Evolutionary conservation across 2,329 filamentous ascomycete species (phyloP).

Genomic region (Aspergillus sp.): DNA sequence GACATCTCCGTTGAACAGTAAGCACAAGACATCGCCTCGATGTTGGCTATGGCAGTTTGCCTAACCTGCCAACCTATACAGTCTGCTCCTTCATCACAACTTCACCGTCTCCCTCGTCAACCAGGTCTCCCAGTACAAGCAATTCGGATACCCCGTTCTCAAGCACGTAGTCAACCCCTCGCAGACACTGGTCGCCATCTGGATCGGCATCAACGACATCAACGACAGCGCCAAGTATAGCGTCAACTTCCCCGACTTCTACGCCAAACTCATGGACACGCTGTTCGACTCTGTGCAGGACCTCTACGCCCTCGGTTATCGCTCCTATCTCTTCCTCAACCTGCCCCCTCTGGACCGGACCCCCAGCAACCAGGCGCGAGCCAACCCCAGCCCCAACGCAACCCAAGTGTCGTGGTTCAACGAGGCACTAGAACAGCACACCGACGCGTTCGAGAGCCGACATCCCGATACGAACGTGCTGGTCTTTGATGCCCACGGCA

Average conservation of each 20-base stretch:
- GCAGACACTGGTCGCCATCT: slow-evolving; percentile 49
- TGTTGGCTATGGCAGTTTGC: background rate
- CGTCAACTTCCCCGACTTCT: slow-evolving; percentile 47
- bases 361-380: slow-evolving; percentile 33
- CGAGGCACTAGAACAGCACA: slow-evolving; percentile 35
- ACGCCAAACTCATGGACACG: slow-evolving; percentile 42
- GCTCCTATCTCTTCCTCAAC: slow-evolving; percentile 51
- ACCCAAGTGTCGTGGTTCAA: slow-evolving; percentile 51
- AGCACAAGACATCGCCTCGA: slow-evolving; percentile 4
- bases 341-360: slow-evolving; percentile 53
- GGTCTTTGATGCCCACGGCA: slow-evolving; percentile 47
- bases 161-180: slow-evolving; percentile 28
- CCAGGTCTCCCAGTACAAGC: slow-evolving; percentile 51
- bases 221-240: slow-evolving; percentile 48
- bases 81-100: slow-evolving; percentile 53
- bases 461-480: slow-evolving; percentile 38
- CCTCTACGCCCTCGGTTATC: slow-evolving; percentile 46
- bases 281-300: slow-evolving; percentile 44
- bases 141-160: slow-evolving; percentile 47
- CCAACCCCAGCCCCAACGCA: slow-evolving; percentile 44
- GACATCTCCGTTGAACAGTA: slow-evolving; percentile 48
- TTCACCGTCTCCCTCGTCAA: slow-evolving; percentile 51
- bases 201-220: slow-evolving; percentile 60
- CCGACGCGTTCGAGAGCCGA: slow-evolving; percentile 30
- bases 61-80: slow-evolving; percentile 9